Conservation (phyloP, 1,284 basidiomycete genomes). For the Ceratobasidium sp. region DNA sequence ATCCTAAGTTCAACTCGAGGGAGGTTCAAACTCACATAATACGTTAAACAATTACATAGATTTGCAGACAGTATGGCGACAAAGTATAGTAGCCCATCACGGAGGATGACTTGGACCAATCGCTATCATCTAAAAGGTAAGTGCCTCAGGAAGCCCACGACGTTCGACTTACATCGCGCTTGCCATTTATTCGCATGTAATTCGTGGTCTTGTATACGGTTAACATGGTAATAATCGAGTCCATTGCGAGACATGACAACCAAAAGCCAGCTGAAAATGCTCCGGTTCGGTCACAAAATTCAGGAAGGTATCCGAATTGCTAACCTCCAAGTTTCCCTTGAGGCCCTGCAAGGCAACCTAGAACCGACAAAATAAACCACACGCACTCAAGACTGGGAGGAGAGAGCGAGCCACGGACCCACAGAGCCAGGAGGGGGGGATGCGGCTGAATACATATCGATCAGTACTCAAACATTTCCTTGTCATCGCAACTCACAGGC, state of each 20-base stretch:
- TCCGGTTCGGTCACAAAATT: background rate
- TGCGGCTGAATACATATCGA: too few relatives aligned
- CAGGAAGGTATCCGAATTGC: background rate
- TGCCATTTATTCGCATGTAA: background rate
- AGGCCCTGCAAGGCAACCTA: constrained; percentile 6
- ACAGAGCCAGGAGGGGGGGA: too few relatives aligned
- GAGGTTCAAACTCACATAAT: constrained; percentile 7
- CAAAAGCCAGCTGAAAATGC: constrained; percentile 21
- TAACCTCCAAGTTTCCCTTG: background rate
- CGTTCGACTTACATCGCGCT: constrained; percentile 14
- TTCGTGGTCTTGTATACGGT: background rate
- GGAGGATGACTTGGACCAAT: constrained; percentile 16
- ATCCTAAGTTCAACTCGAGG: background rate
- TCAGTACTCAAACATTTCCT: background rate
- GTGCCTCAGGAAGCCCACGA: background rate
- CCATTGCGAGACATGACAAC: constrained; percentile 26
- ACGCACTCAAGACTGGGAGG: background rate
- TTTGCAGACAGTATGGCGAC: constrained; percentile 12
- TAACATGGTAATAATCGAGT: background rate
- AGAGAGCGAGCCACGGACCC: too few relatives aligned
- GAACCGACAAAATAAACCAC: background rate
- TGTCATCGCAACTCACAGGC: background rate
- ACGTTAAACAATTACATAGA: constrained; percentile 19
- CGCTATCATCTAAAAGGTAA: background rate
- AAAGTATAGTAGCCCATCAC: constrained; percentile 33